Percentiles rank a stretch among this genome's conserved stretches.
Conservation (phyloP, 768 basidiomycete species). For the Xerocomus spinulosus region DNA sequence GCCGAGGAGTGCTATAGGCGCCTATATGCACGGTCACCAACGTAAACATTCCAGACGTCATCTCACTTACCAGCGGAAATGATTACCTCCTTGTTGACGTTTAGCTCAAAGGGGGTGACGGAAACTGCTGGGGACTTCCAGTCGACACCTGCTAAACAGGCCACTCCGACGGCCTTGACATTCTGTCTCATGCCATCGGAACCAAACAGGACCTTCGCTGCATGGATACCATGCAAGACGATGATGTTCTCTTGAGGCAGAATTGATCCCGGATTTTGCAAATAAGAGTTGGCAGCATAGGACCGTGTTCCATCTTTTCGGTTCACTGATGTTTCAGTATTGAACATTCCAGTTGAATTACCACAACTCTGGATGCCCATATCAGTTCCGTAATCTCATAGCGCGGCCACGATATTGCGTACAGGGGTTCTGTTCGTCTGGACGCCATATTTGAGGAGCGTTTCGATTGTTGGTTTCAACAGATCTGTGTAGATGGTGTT, state of each 20-base stretch:
- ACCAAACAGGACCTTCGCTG: constrained; percentile 11
- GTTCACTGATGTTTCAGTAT: constrained; percentile 16
- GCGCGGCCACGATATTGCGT: background rate
- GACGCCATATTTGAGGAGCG: background rate
- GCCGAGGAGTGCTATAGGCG: constrained; percentile 14
- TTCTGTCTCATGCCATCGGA: background rate
- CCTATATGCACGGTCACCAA: constrained; percentile 1
- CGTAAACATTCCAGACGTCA: background rate
- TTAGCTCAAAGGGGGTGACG: background rate
- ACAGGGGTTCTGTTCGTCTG: background rate
- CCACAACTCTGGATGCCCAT: background rate
- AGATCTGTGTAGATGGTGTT: background rate
- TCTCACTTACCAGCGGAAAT: background rate
- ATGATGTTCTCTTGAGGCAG: background rate
- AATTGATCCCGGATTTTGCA: constrained; percentile 6
- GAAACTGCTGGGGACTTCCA: background rate
- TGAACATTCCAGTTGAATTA: constrained; percentile 6
- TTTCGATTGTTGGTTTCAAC: background rate
- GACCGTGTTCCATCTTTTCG: constrained; percentile 12
- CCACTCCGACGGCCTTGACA: constrained; percentile 7
- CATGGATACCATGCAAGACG: constrained; percentile 1
- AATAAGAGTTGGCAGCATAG: constrained; percentile 17
- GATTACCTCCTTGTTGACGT: background rate
- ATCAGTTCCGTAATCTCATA: background rate
- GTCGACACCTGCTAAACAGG: constrained; percentile 11